Evolutionary conservation across 352 stramenopile genomes (phyloP).

Genomic region (Pythium coloratum): DNA sequence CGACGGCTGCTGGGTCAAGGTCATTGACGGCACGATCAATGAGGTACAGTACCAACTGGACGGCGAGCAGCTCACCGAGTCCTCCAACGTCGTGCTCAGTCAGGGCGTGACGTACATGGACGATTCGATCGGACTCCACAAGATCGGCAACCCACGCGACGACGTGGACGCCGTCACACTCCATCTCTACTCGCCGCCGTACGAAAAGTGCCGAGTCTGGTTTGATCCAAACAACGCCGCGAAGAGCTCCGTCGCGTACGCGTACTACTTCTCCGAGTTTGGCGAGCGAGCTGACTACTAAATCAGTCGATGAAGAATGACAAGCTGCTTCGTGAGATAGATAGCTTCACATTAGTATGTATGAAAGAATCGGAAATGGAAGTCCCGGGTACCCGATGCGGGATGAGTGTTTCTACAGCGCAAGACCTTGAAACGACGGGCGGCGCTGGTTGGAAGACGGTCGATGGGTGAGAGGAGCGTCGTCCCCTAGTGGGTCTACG

Average conservation of each 20-base stretch:
- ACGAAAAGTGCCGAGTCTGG: constrained; percentile 90
- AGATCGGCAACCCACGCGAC: constrained; percentile 77
- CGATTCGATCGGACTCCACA: constrained; percentile 92
- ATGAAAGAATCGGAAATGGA: not conserved
- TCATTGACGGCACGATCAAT: constrained; percentile 84
- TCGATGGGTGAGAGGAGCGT: constrained; percentile 33
- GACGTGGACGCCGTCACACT: constrained; percentile 89
- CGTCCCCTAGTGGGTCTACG: constrained; percentile 62
- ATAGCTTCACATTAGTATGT: constrained; percentile 10
- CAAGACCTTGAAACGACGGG: constrained; percentile 61
- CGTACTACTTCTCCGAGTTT: constrained; percentile 81
- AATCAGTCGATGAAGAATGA: not conserved
- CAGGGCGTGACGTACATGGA: constrained; percentile 89
- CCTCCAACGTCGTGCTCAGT: constrained; percentile 57
- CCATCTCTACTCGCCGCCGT: constrained; percentile 93
- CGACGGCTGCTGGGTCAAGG: constrained; percentile 91
- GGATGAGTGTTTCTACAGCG: constrained; percentile 26
- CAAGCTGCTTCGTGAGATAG: not conserved
- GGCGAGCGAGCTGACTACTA: constrained; percentile 54
- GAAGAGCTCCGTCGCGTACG: constrained; percentile 58
- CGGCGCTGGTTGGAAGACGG: constrained; percentile 53
- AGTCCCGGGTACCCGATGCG: not conserved
- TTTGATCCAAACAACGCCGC: constrained; percentile 53
- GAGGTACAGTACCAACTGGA: constrained; percentile 87
- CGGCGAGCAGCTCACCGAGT: constrained; percentile 49